phyloP scores from a whole-genome alignment of 768 basidiomycete species.

The Rhodotorula kratochvilovae region DNA sequence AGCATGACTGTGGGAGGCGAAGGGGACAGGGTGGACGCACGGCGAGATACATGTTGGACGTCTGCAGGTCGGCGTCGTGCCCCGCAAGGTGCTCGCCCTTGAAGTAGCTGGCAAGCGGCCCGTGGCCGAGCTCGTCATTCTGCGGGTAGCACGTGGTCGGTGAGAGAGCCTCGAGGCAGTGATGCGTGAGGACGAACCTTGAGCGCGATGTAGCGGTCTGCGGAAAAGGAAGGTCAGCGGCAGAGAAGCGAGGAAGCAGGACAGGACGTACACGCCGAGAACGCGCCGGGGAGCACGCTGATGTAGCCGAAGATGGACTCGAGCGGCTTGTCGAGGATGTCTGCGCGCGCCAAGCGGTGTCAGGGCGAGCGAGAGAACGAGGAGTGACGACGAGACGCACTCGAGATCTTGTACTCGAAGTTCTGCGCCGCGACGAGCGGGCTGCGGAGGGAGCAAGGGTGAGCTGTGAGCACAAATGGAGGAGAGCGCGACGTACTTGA shows the following conservation, averaged over 20 bases:
- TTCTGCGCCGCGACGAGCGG: slow-evolving; percentile 75
- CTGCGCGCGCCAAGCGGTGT: slow-evolving; percentile 48
- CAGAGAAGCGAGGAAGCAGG: background rate
- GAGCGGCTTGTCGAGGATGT: slow-evolving; percentile 90
- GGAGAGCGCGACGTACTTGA: background rate
- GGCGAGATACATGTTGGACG: slow-evolving; percentile 51
- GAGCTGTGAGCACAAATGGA: slow-evolving; percentile 64
- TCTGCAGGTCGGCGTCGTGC: slow-evolving; percentile 47
- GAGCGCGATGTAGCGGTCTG: slow-evolving; percentile 68
- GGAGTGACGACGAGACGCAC: slow-evolving; percentile 22
- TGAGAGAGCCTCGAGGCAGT: no score
- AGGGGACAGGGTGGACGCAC: slow-evolving; percentile 55
- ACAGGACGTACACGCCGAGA: slow-evolving; percentile 75
- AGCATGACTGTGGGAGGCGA: no score
- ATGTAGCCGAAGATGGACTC: slow-evolving; percentile 60
- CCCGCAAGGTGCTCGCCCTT: slow-evolving; percentile 75
- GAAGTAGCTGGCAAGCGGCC: slow-evolving; percentile 87
- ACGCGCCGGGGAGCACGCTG: slow-evolving; percentile 75
- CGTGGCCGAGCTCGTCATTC: slow-evolving; percentile 81
- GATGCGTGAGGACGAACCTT: background rate
- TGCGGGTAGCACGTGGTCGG: slow-evolving; percentile 48
- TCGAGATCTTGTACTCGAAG: slow-evolving; percentile 87
- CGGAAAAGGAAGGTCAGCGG: no score
- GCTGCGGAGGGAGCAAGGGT: background rate
- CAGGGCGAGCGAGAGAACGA: background rate